These are phyloP conservation scores for Onygenales sp. DNA, from an alignment of 2,329 filamentous ascomycete species.

Conservation along the genomic window DNA sequence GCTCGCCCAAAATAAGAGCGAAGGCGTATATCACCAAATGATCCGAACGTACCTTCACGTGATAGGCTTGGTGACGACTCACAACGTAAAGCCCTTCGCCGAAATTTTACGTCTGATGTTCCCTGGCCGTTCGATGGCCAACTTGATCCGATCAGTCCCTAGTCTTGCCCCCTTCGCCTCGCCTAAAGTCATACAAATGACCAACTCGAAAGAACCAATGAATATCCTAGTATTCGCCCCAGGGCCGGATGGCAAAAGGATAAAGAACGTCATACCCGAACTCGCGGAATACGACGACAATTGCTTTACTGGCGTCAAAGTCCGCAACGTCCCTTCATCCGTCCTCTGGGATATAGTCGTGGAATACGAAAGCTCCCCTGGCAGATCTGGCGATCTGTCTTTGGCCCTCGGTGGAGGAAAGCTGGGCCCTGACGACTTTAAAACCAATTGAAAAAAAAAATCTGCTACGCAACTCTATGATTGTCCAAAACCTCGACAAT, in stretches of 20 bases:
- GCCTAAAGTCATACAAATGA: conserved; percentile 11
- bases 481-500: no score
- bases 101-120: conserved; percentile 21
- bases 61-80: conserved; percentile 15
- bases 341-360: conserved; percentile 27
- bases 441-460: background rate
- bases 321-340: conserved; percentile 20
- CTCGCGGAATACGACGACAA: conserved; percentile 9
- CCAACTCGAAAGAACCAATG: background rate
- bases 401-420: conserved; percentile 5
- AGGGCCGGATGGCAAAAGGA: background rate
- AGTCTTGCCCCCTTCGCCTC: conserved; percentile 21
- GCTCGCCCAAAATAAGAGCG: conserved; percentile 10
- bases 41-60: conserved; percentile 17
- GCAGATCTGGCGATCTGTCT: conserved; percentile 12
- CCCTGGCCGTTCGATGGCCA: conserved; percentile 19
- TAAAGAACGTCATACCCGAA: conserved; percentile 1
- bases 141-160: conserved; percentile 25
- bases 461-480: background rate
- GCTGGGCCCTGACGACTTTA: background rate
- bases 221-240: background rate
- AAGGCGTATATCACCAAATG: conserved; percentile 16
- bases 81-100: conserved; percentile 13
- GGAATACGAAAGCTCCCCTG: conserved; percentile 25
- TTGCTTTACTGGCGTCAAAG: conserved; percentile 15